Conservation (phyloP, 768 basidiomycete genomes). For the Boletus subparvulus region DNA sequence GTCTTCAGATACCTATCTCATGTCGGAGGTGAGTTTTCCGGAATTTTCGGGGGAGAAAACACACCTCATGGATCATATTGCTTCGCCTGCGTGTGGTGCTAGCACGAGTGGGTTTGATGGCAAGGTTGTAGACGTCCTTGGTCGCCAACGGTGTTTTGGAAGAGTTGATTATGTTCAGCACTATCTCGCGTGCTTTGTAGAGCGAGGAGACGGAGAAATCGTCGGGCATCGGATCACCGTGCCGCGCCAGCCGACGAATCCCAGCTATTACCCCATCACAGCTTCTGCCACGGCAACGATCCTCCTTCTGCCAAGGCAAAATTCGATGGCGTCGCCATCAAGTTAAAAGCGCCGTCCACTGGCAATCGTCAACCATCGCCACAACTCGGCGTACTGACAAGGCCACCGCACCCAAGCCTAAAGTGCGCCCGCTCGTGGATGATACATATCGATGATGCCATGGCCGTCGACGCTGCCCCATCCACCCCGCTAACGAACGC, state of each 20-base stretch:
- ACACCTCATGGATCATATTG: conserved; percentile 55
- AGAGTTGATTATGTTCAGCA: conserved; percentile 21
- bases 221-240: conserved; percentile 3
- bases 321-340: conserved; percentile 64
- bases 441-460: conserved; percentile 49
- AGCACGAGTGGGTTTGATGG: conserved; percentile 11
- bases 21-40: not conserved
- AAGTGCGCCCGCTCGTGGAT: conserved; percentile 25
- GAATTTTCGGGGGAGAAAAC: conserved; percentile 6
- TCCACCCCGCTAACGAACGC: conserved; percentile 8
- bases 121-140: conserved; percentile 28
- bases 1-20: conserved; percentile 53
- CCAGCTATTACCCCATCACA: too few species aligned
- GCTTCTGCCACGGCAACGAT: too few species aligned
- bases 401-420: conserved; percentile 22
- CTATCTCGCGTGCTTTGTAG: conserved; percentile 22
- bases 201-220: conserved; percentile 20
- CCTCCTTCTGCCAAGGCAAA: conserved; percentile 44
- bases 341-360: conserved; percentile 40
- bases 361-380: conserved; percentile 51
- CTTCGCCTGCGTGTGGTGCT: conserved; percentile 42
- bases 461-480: conserved; percentile 48
- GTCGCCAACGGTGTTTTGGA: conserved; percentile 26
- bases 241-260: too few species aligned
- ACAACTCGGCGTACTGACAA: conserved; percentile 40